Percentiles rank a stretch among this genome's conserved stretches.
Evolutionary conservation across 768 basidiomycete species (phyloP).

Genomic region (Boletus sp.): DNA sequence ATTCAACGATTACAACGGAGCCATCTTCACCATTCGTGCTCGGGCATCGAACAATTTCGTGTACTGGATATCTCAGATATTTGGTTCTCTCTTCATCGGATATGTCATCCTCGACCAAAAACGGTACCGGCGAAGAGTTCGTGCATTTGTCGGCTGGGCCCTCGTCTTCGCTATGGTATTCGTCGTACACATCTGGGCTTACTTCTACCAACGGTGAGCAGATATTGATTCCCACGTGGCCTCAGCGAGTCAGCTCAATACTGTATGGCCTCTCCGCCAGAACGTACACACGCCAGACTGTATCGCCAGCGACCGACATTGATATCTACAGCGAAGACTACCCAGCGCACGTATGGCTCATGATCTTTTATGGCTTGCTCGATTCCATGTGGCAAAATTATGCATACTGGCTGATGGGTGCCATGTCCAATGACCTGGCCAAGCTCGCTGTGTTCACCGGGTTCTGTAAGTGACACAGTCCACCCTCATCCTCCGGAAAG

Average conservation of each 20-base stretch:
- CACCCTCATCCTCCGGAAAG: not conserved
- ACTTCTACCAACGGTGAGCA: constrained; percentile 67
- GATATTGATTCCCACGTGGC: not conserved
- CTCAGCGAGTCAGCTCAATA: not conserved
- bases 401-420: constrained; percentile 82
- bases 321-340: constrained; percentile 60
- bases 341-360: constrained; percentile 56
- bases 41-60: constrained; percentile 77
- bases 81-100: constrained; percentile 73
- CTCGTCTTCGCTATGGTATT: constrained; percentile 66
- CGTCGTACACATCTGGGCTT: constrained; percentile 72
- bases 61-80: constrained; percentile 76
- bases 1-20: constrained; percentile 78
- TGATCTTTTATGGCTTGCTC: constrained; percentile 70
- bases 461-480: constrained; percentile 56
- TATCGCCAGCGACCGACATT: constrained; percentile 40
- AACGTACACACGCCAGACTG: constrained; percentile 55
- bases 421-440: constrained; percentile 78
- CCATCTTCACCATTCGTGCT: constrained; percentile 74
- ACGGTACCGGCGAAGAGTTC: constrained; percentile 53
- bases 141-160: constrained; percentile 69
- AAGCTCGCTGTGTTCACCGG: constrained; percentile 81
- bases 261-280: not conserved
- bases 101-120: constrained; percentile 58
- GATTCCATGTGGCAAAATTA: constrained; percentile 87